Evolutionary conservation across 2,329 filamentous ascomycete genomes (phyloP).

Genomic region (Drechslerella coelobrocha): DNA sequence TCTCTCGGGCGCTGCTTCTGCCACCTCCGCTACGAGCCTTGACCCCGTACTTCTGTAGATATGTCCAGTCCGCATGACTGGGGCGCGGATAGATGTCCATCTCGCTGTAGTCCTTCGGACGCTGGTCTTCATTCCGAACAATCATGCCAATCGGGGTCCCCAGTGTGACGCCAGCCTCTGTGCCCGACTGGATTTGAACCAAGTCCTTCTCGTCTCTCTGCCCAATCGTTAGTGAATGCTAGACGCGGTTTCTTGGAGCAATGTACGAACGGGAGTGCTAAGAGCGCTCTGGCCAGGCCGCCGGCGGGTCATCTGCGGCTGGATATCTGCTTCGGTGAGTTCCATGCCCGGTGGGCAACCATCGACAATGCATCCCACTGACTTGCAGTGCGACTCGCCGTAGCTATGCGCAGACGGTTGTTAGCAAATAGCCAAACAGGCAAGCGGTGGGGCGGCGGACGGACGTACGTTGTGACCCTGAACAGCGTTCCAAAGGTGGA

Average conservation of each 20-base stretch:
- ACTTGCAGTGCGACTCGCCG: slow-evolving; percentile 88
- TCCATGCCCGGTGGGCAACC: slow-evolving; percentile 86
- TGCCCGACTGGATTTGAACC: slow-evolving; percentile 91
- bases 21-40: slow-evolving; percentile 91
- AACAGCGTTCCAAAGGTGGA: slow-evolving; percentile 87
- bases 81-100: slow-evolving; percentile 92
- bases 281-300: slow-evolving; percentile 88
- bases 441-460: slow-evolving; percentile 30
- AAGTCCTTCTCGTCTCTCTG: slow-evolving; percentile 83
- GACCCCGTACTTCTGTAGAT: slow-evolving; percentile 94
- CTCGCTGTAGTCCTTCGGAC: slow-evolving; percentile 89
- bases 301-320: slow-evolving; percentile 90
- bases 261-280: slow-evolving; percentile 70
- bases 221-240: not conserved
- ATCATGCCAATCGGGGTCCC: slow-evolving; percentile 88
- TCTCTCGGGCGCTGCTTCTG: slow-evolving; percentile 89
- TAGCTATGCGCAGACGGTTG: slow-evolving; percentile 63
- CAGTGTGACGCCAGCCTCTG: slow-evolving; percentile 85
- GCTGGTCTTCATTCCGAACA: slow-evolving; percentile 90
- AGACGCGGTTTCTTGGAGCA: not conserved
- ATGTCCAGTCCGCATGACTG: slow-evolving; percentile 95
- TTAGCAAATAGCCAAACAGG: slow-evolving; percentile 19
- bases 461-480: slow-evolving; percentile 76
- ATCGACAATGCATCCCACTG: slow-evolving; percentile 93
- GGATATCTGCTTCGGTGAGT: slow-evolving; percentile 84